Evolutionary conservation across 1,284 basidiomycete genomes (phyloP).

Genomic region (Stereum hirsutum): DNA sequence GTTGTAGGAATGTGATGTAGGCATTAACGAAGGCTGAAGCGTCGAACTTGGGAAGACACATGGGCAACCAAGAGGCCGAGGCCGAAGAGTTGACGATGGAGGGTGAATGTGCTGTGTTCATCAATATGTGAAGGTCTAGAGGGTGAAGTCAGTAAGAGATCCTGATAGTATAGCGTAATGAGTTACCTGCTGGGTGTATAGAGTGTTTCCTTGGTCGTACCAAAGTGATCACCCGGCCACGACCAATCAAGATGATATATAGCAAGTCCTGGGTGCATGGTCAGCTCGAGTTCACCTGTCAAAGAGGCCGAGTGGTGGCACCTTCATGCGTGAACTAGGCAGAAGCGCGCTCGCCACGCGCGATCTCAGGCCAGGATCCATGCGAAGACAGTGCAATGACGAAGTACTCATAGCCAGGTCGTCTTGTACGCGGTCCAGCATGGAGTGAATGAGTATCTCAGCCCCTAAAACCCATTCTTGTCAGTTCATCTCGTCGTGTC

Average conservation of each 20-base stretch:
- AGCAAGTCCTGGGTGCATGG: constrained; percentile 64
- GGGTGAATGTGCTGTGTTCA: constrained; percentile 72
- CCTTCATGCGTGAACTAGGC: constrained; percentile 75
- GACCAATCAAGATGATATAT: constrained; percentile 81
- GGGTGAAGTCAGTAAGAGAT: constrained; percentile 2
- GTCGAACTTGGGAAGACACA: constrained; percentile 95
- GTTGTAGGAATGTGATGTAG: constrained; percentile 71
- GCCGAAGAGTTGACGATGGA: constrained; percentile 65
- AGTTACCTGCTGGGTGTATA: constrained; percentile 83
- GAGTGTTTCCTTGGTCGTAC: constrained; percentile 89
- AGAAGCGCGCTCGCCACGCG: constrained; percentile 70
- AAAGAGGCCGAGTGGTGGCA: constrained; percentile 15
- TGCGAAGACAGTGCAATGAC: constrained; percentile 72
- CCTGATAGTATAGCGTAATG: neutral
- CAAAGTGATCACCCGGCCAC: constrained; percentile 78
- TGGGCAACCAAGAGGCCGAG: constrained; percentile 86
- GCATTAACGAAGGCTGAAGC: constrained; percentile 87
- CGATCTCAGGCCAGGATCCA: constrained; percentile 62
- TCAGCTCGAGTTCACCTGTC: neutral
- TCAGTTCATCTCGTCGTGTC: neutral
- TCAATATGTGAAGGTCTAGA: constrained; percentile 77
- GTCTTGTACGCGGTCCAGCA: constrained; percentile 64
- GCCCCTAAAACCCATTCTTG: constrained; percentile 59
- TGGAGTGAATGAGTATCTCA: constrained; percentile 68
- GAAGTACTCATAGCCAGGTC: constrained; percentile 78